These are phyloP conservation scores for Epichloe festucae DNA, from an alignment of 2,329 filamentous ascomycete genomes.

Conservation along the genomic window DNA sequence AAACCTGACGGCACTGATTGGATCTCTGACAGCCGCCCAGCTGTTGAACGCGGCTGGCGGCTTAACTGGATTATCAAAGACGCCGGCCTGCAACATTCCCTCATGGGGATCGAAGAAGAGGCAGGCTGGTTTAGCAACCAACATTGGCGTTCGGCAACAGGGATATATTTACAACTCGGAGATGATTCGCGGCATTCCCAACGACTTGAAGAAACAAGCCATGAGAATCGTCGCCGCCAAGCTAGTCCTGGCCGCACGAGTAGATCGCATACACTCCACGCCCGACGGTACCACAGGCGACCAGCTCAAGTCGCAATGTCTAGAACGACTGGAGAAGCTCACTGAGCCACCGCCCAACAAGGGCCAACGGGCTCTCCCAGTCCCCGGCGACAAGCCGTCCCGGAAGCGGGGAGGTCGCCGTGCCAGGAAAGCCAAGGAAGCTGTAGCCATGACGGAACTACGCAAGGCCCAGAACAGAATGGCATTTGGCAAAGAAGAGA, in stretches of 20 bases:
- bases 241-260: slow-evolving; percentile 80
- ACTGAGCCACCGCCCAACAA: slow-evolving; percentile 87
- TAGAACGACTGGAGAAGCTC: slow-evolving; percentile 81
- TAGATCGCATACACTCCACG: slow-evolving; percentile 73
- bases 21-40: slow-evolving; percentile 85
- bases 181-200: slow-evolving; percentile 73
- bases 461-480: slow-evolving; percentile 93
- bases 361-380: slow-evolving; percentile 72
- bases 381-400: slow-evolving; percentile 88
- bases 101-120: slow-evolving; percentile 85
- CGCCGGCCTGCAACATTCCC: slow-evolving; percentile 82
- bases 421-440: slow-evolving; percentile 90
- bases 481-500: slow-evolving; percentile 91
- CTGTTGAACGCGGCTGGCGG: slow-evolving; percentile 92
- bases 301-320: slow-evolving; percentile 66
- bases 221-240: slow-evolving; percentile 93
- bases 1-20: slow-evolving; percentile 81
- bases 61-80: slow-evolving; percentile 76
- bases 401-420: slow-evolving; percentile 83
- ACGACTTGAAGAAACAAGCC: slow-evolving; percentile 80
- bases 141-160: slow-evolving; percentile 80
- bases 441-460: slow-evolving; percentile 90
- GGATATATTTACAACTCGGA: slow-evolving; percentile 89
- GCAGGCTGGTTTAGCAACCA: slow-evolving; percentile 76
- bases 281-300: slow-evolving; percentile 74